phyloP scores from a whole-genome alignment of 371 early-diverging fungal genomes.

The Mucor saturninus region DNA sequence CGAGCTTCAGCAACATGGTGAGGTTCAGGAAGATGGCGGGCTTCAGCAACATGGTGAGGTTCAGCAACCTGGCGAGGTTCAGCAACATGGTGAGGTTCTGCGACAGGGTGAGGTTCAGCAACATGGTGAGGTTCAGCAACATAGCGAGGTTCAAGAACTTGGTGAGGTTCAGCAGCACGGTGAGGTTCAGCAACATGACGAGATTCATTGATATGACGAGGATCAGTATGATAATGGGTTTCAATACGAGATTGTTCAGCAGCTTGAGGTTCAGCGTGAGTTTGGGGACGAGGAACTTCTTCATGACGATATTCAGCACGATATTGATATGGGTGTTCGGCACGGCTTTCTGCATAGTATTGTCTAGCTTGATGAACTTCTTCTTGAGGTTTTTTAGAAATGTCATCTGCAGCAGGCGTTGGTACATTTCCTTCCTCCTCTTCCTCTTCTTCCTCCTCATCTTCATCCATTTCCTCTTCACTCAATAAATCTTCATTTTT shows the following conservation, averaged over 20 bases:
- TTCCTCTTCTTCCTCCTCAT: conserved; percentile 14
- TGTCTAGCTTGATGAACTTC: not conserved
- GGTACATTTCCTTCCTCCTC: conserved; percentile 6
- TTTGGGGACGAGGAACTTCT: too few species aligned
- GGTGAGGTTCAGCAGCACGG: not conserved
- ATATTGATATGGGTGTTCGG: not conserved
- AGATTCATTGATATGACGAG: too few species aligned
- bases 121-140: not conserved
- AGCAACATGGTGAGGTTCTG: not conserved
- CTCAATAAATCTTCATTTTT: conserved; percentile 9
- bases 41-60: too few species aligned
- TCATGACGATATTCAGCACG: not conserved
- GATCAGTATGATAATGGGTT: too few species aligned
- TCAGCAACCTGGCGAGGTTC: not conserved
- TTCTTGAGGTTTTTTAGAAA: conserved; percentile 5
- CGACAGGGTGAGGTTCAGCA: not conserved
- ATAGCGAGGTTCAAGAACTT: not conserved
- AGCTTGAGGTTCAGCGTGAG: too few species aligned
- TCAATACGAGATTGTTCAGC: too few species aligned
- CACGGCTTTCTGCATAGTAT: not conserved
- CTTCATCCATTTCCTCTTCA: conserved; percentile 15
- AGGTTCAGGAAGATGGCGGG: not conserved
- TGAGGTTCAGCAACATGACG: too few species aligned
- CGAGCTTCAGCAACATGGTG: too few species aligned
- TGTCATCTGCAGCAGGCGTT: conserved; percentile 16